These are phyloP conservation scores for Botrytis paeoniae DNA, from an alignment of 2,329 filamentous ascomycete species.

Conservation along the genomic window DNA sequence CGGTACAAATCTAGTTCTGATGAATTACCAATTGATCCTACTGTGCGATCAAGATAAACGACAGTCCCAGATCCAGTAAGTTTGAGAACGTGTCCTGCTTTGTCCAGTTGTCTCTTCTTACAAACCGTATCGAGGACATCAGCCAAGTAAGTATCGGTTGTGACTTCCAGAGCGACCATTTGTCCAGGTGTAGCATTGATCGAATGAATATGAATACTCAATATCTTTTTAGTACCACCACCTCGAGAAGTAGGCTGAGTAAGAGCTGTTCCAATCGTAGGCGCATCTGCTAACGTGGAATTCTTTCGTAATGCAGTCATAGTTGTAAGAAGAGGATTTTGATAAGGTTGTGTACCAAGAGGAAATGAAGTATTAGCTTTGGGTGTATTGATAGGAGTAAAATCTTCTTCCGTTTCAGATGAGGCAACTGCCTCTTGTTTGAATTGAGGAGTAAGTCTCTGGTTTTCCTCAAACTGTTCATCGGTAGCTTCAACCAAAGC, in stretches of 20 bases:
- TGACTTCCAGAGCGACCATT: constrained; percentile 70
- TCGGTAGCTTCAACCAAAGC: constrained; percentile 71
- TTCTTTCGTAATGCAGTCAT: constrained; percentile 52
- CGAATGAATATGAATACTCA: constrained; percentile 69
- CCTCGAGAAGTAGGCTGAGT: constrained; percentile 40
- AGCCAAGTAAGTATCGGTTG: constrained; percentile 78
- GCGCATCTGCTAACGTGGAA: constrained; percentile 54
- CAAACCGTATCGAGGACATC: constrained; percentile 79
- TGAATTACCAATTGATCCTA: constrained; percentile 73
- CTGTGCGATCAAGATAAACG: constrained; percentile 72
- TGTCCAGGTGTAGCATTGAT: constrained; percentile 70
- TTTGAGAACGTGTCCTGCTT: constrained; percentile 75
- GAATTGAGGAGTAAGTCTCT: constrained; percentile 64
- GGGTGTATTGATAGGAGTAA: constrained; percentile 40
- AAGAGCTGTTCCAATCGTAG: constrained; percentile 41
- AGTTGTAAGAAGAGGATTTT: constrained; percentile 61
- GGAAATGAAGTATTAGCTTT: constrained; percentile 28
- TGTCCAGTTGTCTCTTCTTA: constrained; percentile 73
- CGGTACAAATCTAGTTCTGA: constrained; percentile 73
- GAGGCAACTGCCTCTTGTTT: constrained; percentile 49
- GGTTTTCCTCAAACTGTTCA: constrained; percentile 66
- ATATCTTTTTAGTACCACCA: constrained; percentile 62
- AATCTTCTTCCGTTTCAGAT: constrained; percentile 44
- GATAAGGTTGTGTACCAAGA: constrained; percentile 41
- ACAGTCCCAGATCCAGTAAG: constrained; percentile 71